phyloP scores from a whole-genome alignment of 139 green algal genomes.

The Volvox africanus region DNA sequence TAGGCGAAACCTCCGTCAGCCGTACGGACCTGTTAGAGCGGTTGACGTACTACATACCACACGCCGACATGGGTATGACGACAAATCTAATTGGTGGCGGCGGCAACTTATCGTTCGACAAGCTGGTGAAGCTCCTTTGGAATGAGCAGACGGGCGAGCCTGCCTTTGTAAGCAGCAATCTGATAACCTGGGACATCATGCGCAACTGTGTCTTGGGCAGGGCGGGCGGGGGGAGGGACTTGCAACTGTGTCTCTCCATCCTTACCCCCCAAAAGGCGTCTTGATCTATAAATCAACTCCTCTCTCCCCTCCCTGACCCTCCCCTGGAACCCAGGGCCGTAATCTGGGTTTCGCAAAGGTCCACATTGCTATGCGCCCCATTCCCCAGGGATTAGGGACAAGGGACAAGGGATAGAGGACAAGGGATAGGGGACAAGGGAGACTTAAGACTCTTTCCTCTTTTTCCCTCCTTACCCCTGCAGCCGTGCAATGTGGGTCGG shows the following conservation, averaged over 20 bases:
- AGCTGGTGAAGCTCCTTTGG: not conserved
- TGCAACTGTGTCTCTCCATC: too few relatives aligned
- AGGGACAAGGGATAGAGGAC: too few relatives aligned
- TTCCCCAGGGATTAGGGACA: too few relatives aligned
- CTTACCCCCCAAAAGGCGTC: too few relatives aligned
- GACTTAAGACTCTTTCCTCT: too few relatives aligned
- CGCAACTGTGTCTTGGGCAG: too few relatives aligned
- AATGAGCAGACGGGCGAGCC: not conserved
- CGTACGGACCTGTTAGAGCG: slow-evolving; percentile 3
- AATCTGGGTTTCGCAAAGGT: not conserved
- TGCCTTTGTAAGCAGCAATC: not conserved
- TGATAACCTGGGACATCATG: too few relatives aligned
- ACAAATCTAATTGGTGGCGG: not conserved
- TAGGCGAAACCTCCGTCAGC: slow-evolving; percentile 7
- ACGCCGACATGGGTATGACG: not conserved
- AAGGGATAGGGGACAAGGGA: too few relatives aligned
- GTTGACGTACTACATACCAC: slow-evolving; percentile 3
- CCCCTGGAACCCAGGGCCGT: too few relatives aligned
- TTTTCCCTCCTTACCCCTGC: not conserved
- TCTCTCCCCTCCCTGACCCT: too few relatives aligned
- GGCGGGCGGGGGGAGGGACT: too few relatives aligned
- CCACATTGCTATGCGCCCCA: not conserved
- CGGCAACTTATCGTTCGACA: slow-evolving; percentile 6
- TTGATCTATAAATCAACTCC: too few relatives aligned
- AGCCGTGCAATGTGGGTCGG: slow-evolving; percentile 24